Evolutionary conservation across 1,284 basidiomycete genomes (phyloP).

Genomic region (Trametes sp.): DNA sequence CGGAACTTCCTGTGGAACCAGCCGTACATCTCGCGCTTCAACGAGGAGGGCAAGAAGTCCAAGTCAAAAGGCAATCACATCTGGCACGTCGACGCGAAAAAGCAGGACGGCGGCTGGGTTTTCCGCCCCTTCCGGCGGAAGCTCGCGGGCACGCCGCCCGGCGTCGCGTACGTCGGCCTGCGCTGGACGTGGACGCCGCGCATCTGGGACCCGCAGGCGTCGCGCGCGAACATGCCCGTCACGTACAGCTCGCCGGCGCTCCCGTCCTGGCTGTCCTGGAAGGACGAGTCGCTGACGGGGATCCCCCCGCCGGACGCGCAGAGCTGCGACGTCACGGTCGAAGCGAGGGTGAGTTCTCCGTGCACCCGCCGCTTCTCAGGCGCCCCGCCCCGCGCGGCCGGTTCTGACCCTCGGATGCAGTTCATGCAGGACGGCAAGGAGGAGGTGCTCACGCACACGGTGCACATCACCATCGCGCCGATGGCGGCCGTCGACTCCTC

Average conservation of each 20-base stretch:
- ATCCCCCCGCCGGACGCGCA: conserved; percentile 76
- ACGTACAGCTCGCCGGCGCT: conserved; percentile 82
- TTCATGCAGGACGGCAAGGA: conserved; percentile 77
- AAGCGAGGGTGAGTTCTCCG: conserved; percentile 65
- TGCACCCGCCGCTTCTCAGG: background rate
- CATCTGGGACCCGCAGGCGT: conserved; percentile 96
- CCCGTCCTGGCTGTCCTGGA: conserved; percentile 90
- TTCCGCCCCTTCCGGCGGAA: conserved; percentile 93
- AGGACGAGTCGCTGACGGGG: conserved; percentile 79
- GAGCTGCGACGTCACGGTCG: conserved; percentile 73
- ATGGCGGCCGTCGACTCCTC: conserved; percentile 69
- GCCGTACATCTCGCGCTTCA: conserved; percentile 95
- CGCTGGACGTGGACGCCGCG: conserved; percentile 93
- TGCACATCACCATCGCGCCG: conserved; percentile 76
- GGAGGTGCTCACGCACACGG: conserved; percentile 68
- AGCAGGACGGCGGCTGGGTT: conserved; percentile 81
- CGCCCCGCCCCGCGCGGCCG: background rate
- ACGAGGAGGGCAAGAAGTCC: conserved; percentile 99
- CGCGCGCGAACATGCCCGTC: conserved; percentile 81
- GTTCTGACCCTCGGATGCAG: conserved; percentile 47
- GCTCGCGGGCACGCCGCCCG: conserved; percentile 82
- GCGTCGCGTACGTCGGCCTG: conserved; percentile 85
- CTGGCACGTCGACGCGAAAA: conserved; percentile 98
- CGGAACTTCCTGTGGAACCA: conserved; percentile 97
- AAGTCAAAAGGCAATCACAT: conserved; percentile 99